Base-by-base conservation (phyloP, 2,329 filamentous ascomycete species). In the Ceratocystis huliohia region DNA sequence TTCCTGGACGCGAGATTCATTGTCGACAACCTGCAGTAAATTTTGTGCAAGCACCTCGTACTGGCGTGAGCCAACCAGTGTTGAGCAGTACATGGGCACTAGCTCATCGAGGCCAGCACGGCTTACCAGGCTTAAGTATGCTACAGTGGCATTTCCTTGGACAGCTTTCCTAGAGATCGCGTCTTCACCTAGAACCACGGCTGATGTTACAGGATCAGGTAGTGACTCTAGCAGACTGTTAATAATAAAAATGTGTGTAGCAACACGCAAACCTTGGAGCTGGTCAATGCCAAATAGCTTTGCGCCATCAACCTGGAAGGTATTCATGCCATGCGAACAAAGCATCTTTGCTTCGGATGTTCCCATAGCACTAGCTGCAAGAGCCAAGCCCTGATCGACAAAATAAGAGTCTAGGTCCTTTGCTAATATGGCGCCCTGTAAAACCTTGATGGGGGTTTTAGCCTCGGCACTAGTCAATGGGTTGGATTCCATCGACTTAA, bases 1-100 rank as follows among this genome's bases (percentile, higher is more conserved):
- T 71, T 89, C 84, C 46, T 82, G 79, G 33, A 84, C 75, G 70
- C 91, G 86, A 68, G 88, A 84, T 6, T 83, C 78, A 6, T 79
- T 75, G 56, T 88, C 83, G 33, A 82, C 81, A 65, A 96, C 82
- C 59, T 89, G 84, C 63, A 91, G 87, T 66, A 96, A 78, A 66
- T 95, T 88, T 64, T 84, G 83, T 67, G 87, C 89, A 62, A 99
- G 80, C 17, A 87, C 86, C 65, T 85, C 82, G 70, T 91, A 86
- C 69, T 82, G 81, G 69, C 87, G 82, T 13, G 84, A 78, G 5
- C 80, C 77, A 8, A 84, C 80, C 13, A 99, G 79, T 71, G 90
- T 87, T 7, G 91, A 91, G 69, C 89, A 92, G 74, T 99, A 99
- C 0, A 96, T 78, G 0, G 94, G 92, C 66, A 96, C 88, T 53